A percentile compares a stretch with the other conserved stretches of the same genome.
Evolutionary conservation across 1,284 basidiomycete genomes (phyloP).

Genomic region (Sporisorium exsertum): DNA sequence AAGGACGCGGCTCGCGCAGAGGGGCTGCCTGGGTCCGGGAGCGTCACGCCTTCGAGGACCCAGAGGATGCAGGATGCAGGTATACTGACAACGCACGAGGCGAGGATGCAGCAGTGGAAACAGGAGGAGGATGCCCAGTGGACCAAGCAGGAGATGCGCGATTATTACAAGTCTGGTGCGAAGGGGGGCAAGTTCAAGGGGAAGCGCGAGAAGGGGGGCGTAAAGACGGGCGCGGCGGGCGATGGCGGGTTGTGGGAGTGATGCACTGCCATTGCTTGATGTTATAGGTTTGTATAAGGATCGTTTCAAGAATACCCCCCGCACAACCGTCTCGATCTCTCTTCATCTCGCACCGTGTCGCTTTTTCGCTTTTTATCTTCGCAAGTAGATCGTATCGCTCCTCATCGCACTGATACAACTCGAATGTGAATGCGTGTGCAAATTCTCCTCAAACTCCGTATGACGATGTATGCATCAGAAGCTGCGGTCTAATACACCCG

Average conservation of each 20-base stretch:
- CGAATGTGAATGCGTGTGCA: slow-evolving; percentile 2
- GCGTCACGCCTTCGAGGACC: slow-evolving; percentile 50
- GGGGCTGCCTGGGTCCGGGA: slow-evolving; percentile 40
- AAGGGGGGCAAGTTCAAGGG: slow-evolving; percentile 65
- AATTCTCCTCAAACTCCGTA: background rate
- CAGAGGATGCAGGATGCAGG: slow-evolving; percentile 55
- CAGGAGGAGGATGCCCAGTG: slow-evolving; percentile 40
- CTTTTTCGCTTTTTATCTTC: background rate
- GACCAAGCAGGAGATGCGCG: slow-evolving; percentile 59
- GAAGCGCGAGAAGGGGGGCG: slow-evolving; percentile 60
- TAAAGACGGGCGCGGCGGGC: slow-evolving; percentile 49
- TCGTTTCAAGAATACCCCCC: background rate
- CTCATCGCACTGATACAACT: background rate
- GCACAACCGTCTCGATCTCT: no score
- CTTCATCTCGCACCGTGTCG: no score
- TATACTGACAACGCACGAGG: slow-evolving; percentile 49
- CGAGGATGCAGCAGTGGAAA: slow-evolving; percentile 60
- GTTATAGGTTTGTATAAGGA: background rate
- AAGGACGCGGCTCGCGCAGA: slow-evolving; percentile 47
- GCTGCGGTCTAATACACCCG: background rate
- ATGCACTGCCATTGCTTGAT: background rate
- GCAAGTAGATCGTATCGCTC: background rate
- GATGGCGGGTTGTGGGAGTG: slow-evolving; percentile 62
- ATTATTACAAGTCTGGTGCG: slow-evolving; percentile 59
- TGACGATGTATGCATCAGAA: background rate